phyloP scores from a whole-genome alignment of 306 rosid genomes.

The Cucumis melo region DNA sequence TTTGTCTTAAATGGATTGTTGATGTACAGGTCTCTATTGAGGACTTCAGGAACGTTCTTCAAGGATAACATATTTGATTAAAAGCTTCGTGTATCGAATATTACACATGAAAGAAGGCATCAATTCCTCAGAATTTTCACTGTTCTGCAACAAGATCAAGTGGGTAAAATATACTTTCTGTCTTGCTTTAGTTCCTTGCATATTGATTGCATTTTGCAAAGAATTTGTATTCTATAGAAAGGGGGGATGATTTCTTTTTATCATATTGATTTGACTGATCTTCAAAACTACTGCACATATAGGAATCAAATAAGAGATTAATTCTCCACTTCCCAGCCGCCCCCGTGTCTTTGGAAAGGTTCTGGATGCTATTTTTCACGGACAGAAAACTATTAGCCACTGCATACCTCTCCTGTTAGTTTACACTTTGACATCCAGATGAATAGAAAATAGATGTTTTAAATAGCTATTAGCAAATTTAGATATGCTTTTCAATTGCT shows the following conservation, averaged over 20 bases:
- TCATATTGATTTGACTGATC: background rate
- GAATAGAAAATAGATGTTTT: background rate
- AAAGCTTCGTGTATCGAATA: background rate
- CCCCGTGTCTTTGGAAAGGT: background rate
- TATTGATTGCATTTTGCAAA: background rate
- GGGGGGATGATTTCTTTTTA: background rate
- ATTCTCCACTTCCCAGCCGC: slow-evolving; percentile 1
- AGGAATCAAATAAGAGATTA: background rate
- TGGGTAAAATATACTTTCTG: background rate
- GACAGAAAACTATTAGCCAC: background rate
- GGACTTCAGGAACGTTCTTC: background rate
- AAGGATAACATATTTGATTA: slow-evolving; percentile 1
- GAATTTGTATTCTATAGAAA: background rate
- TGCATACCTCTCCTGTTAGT: background rate
- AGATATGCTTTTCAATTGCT: background rate
- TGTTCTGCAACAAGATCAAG: background rate
- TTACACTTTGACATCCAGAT: background rate
- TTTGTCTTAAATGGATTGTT: background rate
- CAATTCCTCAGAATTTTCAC: background rate
- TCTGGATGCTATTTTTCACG: background rate
- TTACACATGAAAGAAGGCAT: background rate
- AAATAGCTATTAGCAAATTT: background rate
- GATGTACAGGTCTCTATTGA: background rate
- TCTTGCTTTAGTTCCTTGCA: background rate
- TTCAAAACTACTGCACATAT: background rate